Conservation (phyloP, 176 grass and related monocot species). For the Phoenix roebelenii region DNA sequence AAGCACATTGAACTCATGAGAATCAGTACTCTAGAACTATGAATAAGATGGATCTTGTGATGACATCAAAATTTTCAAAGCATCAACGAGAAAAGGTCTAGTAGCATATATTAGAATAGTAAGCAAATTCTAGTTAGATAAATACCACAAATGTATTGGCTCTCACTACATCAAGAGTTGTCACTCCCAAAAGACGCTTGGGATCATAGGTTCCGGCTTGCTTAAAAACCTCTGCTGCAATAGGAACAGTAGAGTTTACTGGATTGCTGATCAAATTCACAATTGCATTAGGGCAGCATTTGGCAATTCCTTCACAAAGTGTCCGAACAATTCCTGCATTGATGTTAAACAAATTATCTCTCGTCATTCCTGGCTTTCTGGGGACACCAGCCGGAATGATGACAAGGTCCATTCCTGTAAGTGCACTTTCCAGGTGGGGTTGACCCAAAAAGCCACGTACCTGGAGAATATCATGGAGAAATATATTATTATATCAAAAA, state of each 20-base stretch:
- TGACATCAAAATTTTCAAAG: neutral
- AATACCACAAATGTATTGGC: slow-evolving; percentile 96
- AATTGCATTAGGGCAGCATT: slow-evolving; percentile 69
- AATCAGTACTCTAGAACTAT: no score
- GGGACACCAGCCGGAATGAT: slow-evolving; percentile 86
- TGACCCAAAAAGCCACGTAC: slow-evolving; percentile 81
- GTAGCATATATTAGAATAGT: neutral
- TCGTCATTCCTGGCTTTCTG: slow-evolving; percentile 87
- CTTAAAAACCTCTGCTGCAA: slow-evolving; percentile 90
- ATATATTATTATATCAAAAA: no score
- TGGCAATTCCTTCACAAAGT: slow-evolving; percentile 74
- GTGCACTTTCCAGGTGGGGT: slow-evolving; percentile 61
- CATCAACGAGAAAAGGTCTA: neutral
- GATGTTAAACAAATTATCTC: slow-evolving; percentile 96
- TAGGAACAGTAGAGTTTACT: slow-evolving; percentile 83
- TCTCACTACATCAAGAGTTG: slow-evolving; percentile 85
- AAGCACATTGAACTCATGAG: no score
- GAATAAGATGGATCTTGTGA: no score
- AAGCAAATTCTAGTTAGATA: neutral
- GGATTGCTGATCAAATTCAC: slow-evolving; percentile 95
- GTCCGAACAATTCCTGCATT: slow-evolving; percentile 79
- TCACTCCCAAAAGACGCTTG: slow-evolving; percentile 69
- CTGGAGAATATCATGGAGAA: slow-evolving; percentile 20
- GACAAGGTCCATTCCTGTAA: slow-evolving; percentile 85
- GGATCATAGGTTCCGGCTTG: slow-evolving; percentile 73